A percentile compares a stretch with the other conserved stretches of the same genome.
These are phyloP conservation scores for Penicillium dipodomyicola DNA, from an alignment of 495 filamentous ascomycete species.

Conservation along the genomic window DNA sequence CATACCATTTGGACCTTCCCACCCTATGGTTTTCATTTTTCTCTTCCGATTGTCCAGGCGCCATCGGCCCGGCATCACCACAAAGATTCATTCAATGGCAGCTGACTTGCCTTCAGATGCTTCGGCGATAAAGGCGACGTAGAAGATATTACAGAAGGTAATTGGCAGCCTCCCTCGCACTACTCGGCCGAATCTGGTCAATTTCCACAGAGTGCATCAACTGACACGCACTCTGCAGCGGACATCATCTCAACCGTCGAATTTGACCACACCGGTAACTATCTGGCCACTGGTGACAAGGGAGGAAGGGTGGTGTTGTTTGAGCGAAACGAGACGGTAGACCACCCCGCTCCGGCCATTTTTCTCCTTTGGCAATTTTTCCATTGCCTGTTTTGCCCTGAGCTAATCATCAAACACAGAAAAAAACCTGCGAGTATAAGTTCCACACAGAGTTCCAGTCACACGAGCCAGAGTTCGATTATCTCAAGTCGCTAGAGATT, in stretches of 20 bases:
- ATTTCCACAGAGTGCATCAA: conserved; percentile 7
- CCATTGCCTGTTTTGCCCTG: conserved; percentile 20
- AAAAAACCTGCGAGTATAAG: conserved; percentile 99
- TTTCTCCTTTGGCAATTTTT: not conserved
- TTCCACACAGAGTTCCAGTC: conserved; percentile 99
- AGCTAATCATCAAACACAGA: conserved; percentile 52
- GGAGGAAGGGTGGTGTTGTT: conserved; percentile 95
- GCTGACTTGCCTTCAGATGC: conserved; percentile 61
- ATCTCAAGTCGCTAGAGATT: conserved; percentile 97
- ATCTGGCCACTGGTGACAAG: conserved; percentile 96
- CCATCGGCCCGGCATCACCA: not conserved
- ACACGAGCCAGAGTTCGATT: conserved; percentile 98
- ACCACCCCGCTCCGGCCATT: conserved; percentile 1
- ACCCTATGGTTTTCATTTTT: not conserved
- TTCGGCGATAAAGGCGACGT: conserved; percentile 99
- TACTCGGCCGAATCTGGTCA: conserved; percentile 10
- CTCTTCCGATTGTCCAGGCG: not conserved
- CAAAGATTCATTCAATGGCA: not conserved
- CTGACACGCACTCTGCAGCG: conserved; percentile 51
- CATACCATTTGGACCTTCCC: not conserved
- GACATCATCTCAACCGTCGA: conserved; percentile 99
- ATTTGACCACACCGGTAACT: conserved; percentile 98
- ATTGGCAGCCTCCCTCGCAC: conserved; percentile 5
- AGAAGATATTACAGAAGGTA: conserved; percentile 99
- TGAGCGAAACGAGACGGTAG: conserved; percentile 93